Base-by-base conservation (phyloP, 2,329 filamentous ascomycete genomes). In the Alternaria ethzedia region DNA sequence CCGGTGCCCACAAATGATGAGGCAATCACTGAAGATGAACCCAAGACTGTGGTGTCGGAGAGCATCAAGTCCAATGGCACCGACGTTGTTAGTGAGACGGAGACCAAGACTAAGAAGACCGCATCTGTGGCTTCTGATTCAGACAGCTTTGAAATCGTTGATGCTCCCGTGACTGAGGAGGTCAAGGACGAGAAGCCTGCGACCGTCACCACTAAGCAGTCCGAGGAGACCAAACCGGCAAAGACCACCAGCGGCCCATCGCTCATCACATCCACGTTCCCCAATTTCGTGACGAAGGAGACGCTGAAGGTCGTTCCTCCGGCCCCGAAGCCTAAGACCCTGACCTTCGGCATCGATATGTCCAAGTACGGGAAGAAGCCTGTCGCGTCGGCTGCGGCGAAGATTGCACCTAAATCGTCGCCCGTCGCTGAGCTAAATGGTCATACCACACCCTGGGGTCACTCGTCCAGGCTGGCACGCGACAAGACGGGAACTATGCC, bases 331-430 rank as follows among this genome's bases (percentile, higher is more conserved):
- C 67, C 73, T 1, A 71, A 66, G 26, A 66, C 59, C 9, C 52
- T 77, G 15, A 69, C 66, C 13, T 68, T 75, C 28, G 67, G 67
- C 0, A 65, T 75, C 2, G 70, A 75, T 30, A 52, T 68, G 20
- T 68, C 69, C 1, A 74, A 71, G 45, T 73, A 63, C 12, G 62
- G 64, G 5, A 73, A 71, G 61, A 70, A 73, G 54, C 36, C 59
- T 2, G 13, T 36, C 2, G 4, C 11, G 11, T 13, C 23, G 0
- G 5, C 61, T 7, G 47, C 44, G 10, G n/a, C 26, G 1, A 64
- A 59, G 28, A 13, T 7, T 28, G 13, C 4, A 56, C 54, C 6
- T 5, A 5, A 7, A 6, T 26, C 20, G 4, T 12, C 28, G 3
- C 15, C 36, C 3, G 15, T 11, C 12, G 11, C 44, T 1, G 26